These are phyloP conservation scores for Fusarium sp. DNA, from an alignment of 2,329 filamentous ascomycete species.

Conservation along the genomic window DNA sequence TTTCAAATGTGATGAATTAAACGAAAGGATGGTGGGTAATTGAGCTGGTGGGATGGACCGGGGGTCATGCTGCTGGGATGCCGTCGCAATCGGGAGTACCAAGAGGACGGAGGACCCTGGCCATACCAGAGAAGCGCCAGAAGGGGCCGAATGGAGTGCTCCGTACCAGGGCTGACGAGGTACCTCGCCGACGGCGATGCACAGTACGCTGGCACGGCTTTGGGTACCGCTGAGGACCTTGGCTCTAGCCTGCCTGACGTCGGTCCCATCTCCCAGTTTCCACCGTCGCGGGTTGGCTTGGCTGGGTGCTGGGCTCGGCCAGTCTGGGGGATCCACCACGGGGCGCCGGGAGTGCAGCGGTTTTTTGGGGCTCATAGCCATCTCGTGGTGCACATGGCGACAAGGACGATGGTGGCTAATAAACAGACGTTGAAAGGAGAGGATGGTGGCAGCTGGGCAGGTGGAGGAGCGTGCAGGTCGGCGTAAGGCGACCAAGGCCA, in stretches of 20 bases:
- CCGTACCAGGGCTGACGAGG: conserved; percentile 13
- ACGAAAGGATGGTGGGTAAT: conserved; percentile 16
- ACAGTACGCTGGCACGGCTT: conserved; percentile 37
- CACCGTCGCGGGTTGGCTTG: conserved; percentile 28
- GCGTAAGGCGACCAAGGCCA: not conserved
- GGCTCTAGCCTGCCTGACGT: conserved; percentile 24
- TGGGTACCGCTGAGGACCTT: conserved; percentile 29
- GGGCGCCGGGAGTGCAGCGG: conserved; percentile 20
- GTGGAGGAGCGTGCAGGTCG: not conserved
- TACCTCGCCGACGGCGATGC: conserved; percentile 22
- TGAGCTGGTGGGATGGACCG: conserved; percentile 20
- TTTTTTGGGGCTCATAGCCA: conserved; percentile 12
- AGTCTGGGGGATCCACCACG: conserved; percentile 30
- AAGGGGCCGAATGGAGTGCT: conserved; percentile 19
- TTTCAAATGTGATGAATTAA: conserved; percentile 26
- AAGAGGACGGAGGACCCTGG: conserved; percentile 36
- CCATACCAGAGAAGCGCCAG: conserved; percentile 24
- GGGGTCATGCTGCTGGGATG: conserved; percentile 16
- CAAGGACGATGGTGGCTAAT: conserved; percentile 16
- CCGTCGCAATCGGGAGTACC: conserved; percentile 33
- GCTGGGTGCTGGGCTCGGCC: conserved; percentile 29
- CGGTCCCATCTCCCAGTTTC: conserved; percentile 25
- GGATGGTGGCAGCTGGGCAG: conserved; percentile 1
- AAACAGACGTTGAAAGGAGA: conserved; percentile 13
- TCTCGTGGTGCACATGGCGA: conserved; percentile 20